These are phyloP conservation scores for Hylodesmum podocarpum DNA, from an alignment of 306 rosid genomes.

Conservation along the genomic window DNA sequence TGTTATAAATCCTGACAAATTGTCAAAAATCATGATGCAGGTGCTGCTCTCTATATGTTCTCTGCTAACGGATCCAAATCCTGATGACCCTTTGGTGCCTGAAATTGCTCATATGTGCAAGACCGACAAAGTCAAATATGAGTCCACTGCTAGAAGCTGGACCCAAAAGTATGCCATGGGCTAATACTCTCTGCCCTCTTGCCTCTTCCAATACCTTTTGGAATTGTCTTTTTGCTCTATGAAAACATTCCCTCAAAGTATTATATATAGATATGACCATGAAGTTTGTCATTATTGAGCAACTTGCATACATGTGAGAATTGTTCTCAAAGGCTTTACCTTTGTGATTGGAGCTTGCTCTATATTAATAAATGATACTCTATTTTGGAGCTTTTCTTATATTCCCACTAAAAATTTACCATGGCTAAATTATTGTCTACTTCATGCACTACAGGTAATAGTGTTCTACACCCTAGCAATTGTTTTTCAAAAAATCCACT, in stretches of 20 bases:
- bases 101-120: slow-evolving; percentile 95
- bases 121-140: slow-evolving; percentile 70
- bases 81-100: slow-evolving; percentile 91
- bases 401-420: neutral
- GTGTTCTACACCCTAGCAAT: neutral
- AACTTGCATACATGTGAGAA: slow-evolving; percentile 25
- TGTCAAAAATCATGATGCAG: slow-evolving; percentile 41
- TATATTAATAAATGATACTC: slow-evolving; percentile 33
- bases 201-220: neutral
- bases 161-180: slow-evolving; percentile 93
- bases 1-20: neutral
- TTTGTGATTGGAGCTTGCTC: slow-evolving; percentile 39
- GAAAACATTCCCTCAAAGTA: slow-evolving; percentile 2
- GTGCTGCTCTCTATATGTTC: slow-evolving; percentile 89
- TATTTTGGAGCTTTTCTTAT: slow-evolving; percentile 23
- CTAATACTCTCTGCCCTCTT: slow-evolving; percentile 23
- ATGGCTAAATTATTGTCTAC: neutral
- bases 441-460: neutral
- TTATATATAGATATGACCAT: slow-evolving; percentile 24
- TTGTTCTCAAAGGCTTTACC: slow-evolving; percentile 40
- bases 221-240: slow-evolving; percentile 22
- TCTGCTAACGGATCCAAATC: slow-evolving; percentile 85
- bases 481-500: neutral
- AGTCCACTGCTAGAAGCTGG: slow-evolving; percentile 88
- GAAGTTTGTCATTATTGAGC: slow-evolving; percentile 5